These are phyloP conservation scores for Henckelia pumila DNA, from an alignment of 257 asterid species.

Conservation along the genomic window DNA sequence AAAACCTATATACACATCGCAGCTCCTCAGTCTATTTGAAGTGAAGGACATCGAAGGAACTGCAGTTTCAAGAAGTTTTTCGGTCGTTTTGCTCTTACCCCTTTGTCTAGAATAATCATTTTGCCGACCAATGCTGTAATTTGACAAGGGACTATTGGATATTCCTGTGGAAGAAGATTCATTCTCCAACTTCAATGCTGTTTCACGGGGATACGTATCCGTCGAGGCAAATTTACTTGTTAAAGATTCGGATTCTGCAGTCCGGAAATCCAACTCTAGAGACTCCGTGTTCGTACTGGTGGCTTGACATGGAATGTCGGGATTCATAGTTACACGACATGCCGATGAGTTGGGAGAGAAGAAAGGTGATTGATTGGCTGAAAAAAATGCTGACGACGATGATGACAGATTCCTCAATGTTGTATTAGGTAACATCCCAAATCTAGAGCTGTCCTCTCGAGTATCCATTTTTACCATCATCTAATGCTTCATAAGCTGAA, in stretches of 20 bases:
- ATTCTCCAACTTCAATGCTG: conserved; percentile 39
- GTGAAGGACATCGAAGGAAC: conserved; percentile 55
- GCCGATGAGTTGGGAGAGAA: conserved; percentile 67
- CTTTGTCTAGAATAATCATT: conserved; percentile 39
- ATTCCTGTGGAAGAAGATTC: conserved; percentile 53
- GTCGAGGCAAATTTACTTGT: conserved; percentile 32
- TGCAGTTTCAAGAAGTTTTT: conserved; percentile 42
- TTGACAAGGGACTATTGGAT: conserved; percentile 46
- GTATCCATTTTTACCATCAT: conserved; percentile 55
- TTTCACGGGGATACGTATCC: conserved; percentile 38
- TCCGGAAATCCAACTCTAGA: conserved; percentile 28
- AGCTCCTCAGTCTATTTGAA: conserved; percentile 60
- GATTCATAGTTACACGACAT: conserved; percentile 31
- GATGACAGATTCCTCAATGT: conserved; percentile 82
- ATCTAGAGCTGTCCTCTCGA: conserved; percentile 56
- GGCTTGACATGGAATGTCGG: conserved; percentile 28
- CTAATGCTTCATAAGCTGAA: conserved; percentile 35
- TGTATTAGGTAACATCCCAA: conserved; percentile 49
- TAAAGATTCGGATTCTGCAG: conserved; percentile 36
- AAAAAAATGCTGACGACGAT: conserved; percentile 84
- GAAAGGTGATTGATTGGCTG: conserved; percentile 93
- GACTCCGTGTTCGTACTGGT: conserved; percentile 35
- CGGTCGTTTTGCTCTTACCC: conserved; percentile 49
- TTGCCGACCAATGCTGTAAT: conserved; percentile 37
- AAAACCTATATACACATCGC: conserved; percentile 83